phyloP scores from a whole-genome alignment of 768 basidiomycete genomes.

The Lactarius vividus region DNA sequence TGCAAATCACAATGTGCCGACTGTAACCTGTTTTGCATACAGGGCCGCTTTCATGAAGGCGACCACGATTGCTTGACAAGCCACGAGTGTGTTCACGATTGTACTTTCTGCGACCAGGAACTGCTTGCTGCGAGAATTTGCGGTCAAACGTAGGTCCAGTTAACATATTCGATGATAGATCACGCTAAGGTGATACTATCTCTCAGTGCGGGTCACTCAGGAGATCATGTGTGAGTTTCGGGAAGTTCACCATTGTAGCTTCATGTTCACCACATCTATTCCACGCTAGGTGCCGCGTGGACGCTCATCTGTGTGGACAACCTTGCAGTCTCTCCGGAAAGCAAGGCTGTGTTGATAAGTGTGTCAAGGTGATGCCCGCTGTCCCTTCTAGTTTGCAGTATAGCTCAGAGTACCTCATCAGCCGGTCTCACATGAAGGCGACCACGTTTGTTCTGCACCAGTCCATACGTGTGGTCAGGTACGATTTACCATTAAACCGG shows the following conservation, averaged over 20 bases:
- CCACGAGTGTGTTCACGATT: conserved; percentile 45
- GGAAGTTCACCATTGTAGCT: neutral
- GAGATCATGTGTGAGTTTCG: conserved; percentile 50
- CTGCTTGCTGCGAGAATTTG: conserved; percentile 34
- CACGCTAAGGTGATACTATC: conserved; percentile 24
- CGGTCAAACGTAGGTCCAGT: conserved; percentile 43
- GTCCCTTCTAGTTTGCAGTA: neutral
- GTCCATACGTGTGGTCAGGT: conserved; percentile 59
- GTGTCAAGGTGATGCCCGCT: conserved; percentile 45
- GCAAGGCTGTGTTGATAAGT: conserved; percentile 49
- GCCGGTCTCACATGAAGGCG: conserved; percentile 34
- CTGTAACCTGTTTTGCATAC: conserved; percentile 53
- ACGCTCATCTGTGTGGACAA: conserved; percentile 51
- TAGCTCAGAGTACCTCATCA: neutral
- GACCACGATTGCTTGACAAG: conserved; percentile 50
- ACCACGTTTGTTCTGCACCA: conserved; percentile 52
- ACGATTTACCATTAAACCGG: neutral
- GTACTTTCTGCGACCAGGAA: conserved; percentile 43
- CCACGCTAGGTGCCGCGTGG: conserved; percentile 42
- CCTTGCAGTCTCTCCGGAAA: conserved; percentile 46
- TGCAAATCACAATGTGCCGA: conserved; percentile 46
- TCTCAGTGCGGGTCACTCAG: conserved; percentile 52
- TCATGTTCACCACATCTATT: neutral
- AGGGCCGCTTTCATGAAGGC: conserved; percentile 44
- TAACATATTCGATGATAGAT: neutral